Conservation (phyloP, 805 yeast genomes). For the Saccharomyces paradoxus region DNA sequence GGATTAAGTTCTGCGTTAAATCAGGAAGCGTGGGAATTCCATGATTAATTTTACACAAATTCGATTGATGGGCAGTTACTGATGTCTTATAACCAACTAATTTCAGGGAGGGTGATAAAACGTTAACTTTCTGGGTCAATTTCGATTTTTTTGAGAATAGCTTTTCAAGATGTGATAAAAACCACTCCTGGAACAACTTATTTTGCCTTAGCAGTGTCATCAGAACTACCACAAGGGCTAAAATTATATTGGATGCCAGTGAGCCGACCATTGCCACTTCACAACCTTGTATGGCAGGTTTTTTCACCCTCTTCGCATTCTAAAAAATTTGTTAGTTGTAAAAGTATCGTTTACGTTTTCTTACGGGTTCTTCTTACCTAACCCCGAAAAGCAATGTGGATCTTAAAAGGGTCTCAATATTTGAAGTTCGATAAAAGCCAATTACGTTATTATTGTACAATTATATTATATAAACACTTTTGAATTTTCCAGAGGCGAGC, state of each 20-base stretch:
- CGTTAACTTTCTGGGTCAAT: constrained; percentile 7
- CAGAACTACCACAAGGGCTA: constrained; percentile 11
- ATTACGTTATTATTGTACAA: neutral
- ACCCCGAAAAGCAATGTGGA: neutral
- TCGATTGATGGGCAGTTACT: neutral
- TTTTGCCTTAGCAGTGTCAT: constrained; percentile 19
- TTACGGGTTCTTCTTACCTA: neutral
- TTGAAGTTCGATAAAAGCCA: neutral
- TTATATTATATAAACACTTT: neutral
- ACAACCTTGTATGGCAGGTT: neutral
- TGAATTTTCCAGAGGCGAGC: neutral
- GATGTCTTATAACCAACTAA: neutral
- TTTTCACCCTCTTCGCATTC: neutral
- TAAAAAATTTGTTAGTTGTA: neutral
- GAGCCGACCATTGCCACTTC: neutral
- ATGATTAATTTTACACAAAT: constrained; percentile 1
- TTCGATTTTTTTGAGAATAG: constrained; percentile 10
- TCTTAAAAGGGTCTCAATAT: neutral
- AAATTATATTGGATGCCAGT: neutral
- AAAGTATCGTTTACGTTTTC: neutral
- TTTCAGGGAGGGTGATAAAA: constrained; percentile 10
- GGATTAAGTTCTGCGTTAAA: constrained; percentile 6
- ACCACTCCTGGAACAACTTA: constrained; percentile 15
- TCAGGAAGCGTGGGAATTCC: constrained; percentile 7
- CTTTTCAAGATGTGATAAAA: constrained; percentile 11